phyloP scores from a whole-genome alignment of 306 rosid species.

The Prunus dulcis region DNA sequence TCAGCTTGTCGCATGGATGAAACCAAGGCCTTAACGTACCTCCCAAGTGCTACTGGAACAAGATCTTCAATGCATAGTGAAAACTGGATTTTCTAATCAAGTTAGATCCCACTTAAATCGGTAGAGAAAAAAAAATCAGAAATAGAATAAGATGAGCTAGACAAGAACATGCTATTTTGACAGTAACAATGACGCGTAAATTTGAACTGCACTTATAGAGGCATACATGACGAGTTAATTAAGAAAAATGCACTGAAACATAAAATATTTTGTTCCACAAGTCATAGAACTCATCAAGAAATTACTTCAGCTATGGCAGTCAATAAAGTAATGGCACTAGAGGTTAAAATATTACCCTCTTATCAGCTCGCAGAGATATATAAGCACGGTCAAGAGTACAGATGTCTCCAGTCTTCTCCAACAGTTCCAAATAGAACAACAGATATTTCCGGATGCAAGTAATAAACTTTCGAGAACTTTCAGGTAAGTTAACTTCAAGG shows the following conservation, averaged over 20 bases:
- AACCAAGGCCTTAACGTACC: conserved; percentile 68
- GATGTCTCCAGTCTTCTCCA: conserved; percentile 93
- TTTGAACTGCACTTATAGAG: background rate
- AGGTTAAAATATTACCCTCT: conserved; percentile 60
- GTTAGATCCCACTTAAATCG: conserved; percentile 21
- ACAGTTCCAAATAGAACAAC: conserved; percentile 76
- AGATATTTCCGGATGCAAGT: conserved; percentile 93
- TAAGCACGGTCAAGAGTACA: conserved; percentile 93
- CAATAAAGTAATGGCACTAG: background rate
- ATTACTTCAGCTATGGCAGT: background rate
- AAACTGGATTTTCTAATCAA: conserved; percentile 57
- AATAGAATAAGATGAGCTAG: background rate
- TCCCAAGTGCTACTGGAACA: conserved; percentile 89
- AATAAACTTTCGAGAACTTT: conserved; percentile 93
- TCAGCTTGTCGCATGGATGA: conserved; percentile 53
- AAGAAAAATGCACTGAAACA: no score
- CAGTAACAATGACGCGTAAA: background rate
- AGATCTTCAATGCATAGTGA: conserved; percentile 95
- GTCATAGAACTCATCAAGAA: background rate
- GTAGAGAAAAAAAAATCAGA: background rate
- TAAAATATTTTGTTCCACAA: no score
- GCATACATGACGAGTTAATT: no score
- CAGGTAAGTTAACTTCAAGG: conserved; percentile 95
- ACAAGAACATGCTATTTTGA: background rate
- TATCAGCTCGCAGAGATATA: conserved; percentile 83